These are phyloP conservation scores for Avena insularis DNA, from an alignment of 176 grass and related monocot species.

Conservation along the genomic window DNA sequence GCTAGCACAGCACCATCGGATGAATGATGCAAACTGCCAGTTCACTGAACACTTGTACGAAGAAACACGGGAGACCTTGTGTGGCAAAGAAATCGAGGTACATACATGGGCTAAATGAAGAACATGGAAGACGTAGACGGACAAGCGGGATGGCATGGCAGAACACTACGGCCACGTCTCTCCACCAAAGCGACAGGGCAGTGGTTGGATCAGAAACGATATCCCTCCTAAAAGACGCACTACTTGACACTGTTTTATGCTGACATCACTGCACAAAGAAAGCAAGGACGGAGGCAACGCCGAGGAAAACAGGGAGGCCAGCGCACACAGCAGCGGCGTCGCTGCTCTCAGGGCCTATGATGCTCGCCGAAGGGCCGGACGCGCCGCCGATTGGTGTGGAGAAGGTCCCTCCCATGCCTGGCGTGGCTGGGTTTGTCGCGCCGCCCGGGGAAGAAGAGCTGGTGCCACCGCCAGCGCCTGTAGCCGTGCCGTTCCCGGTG, in stretches of 20 bases:
- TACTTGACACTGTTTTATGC: not conserved
- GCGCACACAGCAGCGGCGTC: not conserved
- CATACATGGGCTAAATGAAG: not conserved
- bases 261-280: constrained; percentile 21
- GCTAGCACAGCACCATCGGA: not conserved
- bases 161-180: not conserved
- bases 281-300: constrained; percentile 24
- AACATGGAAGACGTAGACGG: not conserved
- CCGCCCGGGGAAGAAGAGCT: constrained; percentile 27
- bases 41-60: not conserved
- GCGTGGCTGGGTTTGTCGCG: constrained; percentile 24
- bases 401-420: constrained; percentile 51
- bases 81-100: constrained; percentile 13
- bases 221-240: not conserved
- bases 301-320: constrained; percentile 28
- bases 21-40: not conserved
- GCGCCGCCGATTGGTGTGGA: constrained; percentile 40
- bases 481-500: not conserved
- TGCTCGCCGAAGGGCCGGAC: constrained; percentile 41
- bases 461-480: not conserved
- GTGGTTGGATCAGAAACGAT: not conserved
- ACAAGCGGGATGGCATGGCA: no score
- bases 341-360: constrained; percentile 29
- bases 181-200: not conserved
- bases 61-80: not conserved